These are phyloP conservation scores for Talaromyces thailandensis DNA, from an alignment of 495 filamentous ascomycete genomes.

Conservation along the genomic window DNA sequence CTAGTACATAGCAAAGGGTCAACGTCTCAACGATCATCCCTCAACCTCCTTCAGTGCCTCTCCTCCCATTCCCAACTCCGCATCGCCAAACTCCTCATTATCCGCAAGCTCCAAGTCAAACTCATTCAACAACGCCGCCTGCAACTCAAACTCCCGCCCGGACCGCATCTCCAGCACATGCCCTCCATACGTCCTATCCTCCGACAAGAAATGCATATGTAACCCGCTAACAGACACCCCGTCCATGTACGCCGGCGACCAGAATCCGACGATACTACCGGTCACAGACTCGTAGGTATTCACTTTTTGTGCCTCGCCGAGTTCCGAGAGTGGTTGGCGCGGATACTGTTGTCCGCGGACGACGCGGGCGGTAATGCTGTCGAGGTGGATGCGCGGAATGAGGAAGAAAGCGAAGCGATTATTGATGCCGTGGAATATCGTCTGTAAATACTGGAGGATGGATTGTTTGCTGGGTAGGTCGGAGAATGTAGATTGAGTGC, in stretches of 20 bases:
- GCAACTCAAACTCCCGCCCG: slow-evolving; percentile 21
- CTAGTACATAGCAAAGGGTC: neutral
- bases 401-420: slow-evolving; percentile 4
- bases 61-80: neutral
- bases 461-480: slow-evolving; percentile 4
- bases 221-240: slow-evolving; percentile 41
- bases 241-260: slow-evolving; percentile 35
- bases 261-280: slow-evolving; percentile 40
- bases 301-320: slow-evolving; percentile 29
- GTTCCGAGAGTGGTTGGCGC: slow-evolving; percentile 28
- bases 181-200: slow-evolving; percentile 32
- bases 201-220: slow-evolving; percentile 43
- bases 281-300: slow-evolving; percentile 21
- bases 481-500: neutral
- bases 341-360: slow-evolving; percentile 11
- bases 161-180: slow-evolving; percentile 38
- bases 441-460: neutral
- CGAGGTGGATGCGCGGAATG: neutral
- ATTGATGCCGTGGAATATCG: neutral
- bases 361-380: slow-evolving; percentile 4
- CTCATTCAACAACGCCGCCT: slow-evolving; percentile 19
- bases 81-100: slow-evolving; percentile 25
- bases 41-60: slow-evolving; percentile 5
- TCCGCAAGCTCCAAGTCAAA: slow-evolving; percentile 32
- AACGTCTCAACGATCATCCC: neutral